phyloP scores from a whole-genome alignment of 2,329 filamentous ascomycete genomes.

The Lecanosticta acicola region DNA sequence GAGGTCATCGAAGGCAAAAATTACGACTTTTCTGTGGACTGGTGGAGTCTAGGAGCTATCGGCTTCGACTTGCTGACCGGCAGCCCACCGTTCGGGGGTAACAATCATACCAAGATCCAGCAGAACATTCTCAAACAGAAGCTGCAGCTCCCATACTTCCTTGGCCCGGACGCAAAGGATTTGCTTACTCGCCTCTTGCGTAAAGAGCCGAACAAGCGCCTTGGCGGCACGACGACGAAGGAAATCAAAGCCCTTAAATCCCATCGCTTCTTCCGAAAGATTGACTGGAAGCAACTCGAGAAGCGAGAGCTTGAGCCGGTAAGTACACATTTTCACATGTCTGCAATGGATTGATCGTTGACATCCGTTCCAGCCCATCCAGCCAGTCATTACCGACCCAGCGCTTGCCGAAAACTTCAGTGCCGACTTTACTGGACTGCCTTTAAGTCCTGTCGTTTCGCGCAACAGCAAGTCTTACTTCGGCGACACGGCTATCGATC shows the following conservation, averaged over 20 bases:
- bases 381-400: conserved; percentile 89
- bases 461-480: conserved; percentile 23
- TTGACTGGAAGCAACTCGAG: conserved; percentile 86
- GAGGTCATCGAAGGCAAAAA: conserved; percentile 83
- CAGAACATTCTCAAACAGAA: conserved; percentile 95
- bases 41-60: conserved; percentile 95
- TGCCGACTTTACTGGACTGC: conserved; percentile 80
- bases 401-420: conserved; percentile 96
- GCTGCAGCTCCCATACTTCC: conserved; percentile 79
- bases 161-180: conserved; percentile 88
- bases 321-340: neutral
- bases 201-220: conserved; percentile 85
- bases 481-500: conserved; percentile 17
- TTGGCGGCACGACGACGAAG: conserved; percentile 83
- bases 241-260: conserved; percentile 81
- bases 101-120: conserved; percentile 90
- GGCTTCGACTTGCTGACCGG: conserved; percentile 91
- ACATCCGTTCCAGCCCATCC: conserved; percentile 56
- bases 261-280: conserved; percentile 94
- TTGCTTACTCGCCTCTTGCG: conserved; percentile 81
- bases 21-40: conserved; percentile 93
- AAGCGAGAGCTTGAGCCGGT: conserved; percentile 70
- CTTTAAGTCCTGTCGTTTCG: conserved; percentile 65
- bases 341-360: conserved; percentile 1
- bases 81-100: conserved; percentile 80